Conservation (phyloP, 805 yeast genomes). For the Candida montana region DNA sequence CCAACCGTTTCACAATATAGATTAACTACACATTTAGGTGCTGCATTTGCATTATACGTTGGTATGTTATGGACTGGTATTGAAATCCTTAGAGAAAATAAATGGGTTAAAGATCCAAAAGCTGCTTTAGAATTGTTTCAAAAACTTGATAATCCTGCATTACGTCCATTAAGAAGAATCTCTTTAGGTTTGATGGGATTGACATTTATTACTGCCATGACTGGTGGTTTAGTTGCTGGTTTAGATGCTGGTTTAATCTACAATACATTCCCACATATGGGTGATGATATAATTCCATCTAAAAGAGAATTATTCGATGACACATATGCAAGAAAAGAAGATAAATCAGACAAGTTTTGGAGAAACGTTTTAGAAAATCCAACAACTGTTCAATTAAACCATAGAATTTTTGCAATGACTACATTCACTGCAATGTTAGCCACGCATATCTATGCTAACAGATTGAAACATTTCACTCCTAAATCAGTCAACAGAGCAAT, state of each 20-base stretch:
- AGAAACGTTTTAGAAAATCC: constrained; percentile 94
- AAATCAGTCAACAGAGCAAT: constrained; percentile 49
- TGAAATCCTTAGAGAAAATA: constrained; percentile 70
- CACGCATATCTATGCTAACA: constrained; percentile 62
- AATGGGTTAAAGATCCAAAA: constrained; percentile 61
- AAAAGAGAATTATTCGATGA: constrained; percentile 73
- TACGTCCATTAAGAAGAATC: constrained; percentile 50
- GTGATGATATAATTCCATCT: constrained; percentile 73
- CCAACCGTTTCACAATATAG: constrained; percentile 98
- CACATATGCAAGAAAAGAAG: constrained; percentile 60
- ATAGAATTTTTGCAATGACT: constrained; percentile 77
- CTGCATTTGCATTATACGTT: constrained; percentile 82
- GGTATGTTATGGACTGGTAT: constrained; percentile 90
- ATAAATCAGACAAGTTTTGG: constrained; percentile 77
- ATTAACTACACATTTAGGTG: constrained; percentile 87
- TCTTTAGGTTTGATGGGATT: constrained; percentile 56
- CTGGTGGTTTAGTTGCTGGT: constrained; percentile 98
- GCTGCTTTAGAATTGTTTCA: constrained; percentile 49
- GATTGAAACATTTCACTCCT: constrained; percentile 52
- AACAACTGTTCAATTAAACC: constrained; percentile 88
- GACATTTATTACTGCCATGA: constrained; percentile 87
- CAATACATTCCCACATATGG: constrained; percentile 97
- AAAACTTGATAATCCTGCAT: constrained; percentile 54
- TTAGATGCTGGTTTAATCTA: constrained; percentile 95
- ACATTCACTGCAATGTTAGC: constrained; percentile 70